Percentiles rank a stretch among this genome's conserved stretches.
These are phyloP conservation scores for Cicer pinnatifidum DNA, from an alignment of 306 rosid species.

Conservation along the genomic window DNA sequence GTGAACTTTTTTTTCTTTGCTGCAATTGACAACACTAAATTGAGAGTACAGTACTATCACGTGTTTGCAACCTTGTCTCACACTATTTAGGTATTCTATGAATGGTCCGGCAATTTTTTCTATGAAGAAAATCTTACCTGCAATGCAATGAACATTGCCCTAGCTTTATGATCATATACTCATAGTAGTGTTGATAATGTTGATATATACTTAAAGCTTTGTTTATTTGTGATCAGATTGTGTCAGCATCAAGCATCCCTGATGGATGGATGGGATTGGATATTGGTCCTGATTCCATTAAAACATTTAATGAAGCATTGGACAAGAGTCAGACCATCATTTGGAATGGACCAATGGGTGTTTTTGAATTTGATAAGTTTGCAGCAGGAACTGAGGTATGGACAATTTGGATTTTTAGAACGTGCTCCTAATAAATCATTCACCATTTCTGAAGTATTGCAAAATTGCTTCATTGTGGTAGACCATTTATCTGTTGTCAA, in stretches of 20 bases:
- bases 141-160: not conserved
- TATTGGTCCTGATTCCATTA: conserved; percentile 89
- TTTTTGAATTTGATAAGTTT: conserved; percentile 87
- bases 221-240: conserved; percentile 57
- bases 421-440: not conserved
- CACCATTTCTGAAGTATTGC: not conserved
- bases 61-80: not conserved
- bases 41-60: not conserved
- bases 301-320: conserved; percentile 70
- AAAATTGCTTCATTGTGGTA: not conserved
- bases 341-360: conserved; percentile 99
- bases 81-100: not conserved
- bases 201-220: not conserved
- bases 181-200: conserved; percentile 3
- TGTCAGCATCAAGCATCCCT: conserved; percentile 79
- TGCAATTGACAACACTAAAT: too few relatives aligned
- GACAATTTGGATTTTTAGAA: not conserved
- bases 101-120: not conserved
- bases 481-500: not conserved
- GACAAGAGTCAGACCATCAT: conserved; percentile 76
- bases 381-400: conserved; percentile 90
- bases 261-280: conserved; percentile 99
- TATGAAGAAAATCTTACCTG: not conserved
- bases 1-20: too few relatives aligned
- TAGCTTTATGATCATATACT: not conserved